These are phyloP conservation scores for Solanum appendiculatum DNA, from an alignment of 257 asterid genomes.

Conservation along the genomic window DNA sequence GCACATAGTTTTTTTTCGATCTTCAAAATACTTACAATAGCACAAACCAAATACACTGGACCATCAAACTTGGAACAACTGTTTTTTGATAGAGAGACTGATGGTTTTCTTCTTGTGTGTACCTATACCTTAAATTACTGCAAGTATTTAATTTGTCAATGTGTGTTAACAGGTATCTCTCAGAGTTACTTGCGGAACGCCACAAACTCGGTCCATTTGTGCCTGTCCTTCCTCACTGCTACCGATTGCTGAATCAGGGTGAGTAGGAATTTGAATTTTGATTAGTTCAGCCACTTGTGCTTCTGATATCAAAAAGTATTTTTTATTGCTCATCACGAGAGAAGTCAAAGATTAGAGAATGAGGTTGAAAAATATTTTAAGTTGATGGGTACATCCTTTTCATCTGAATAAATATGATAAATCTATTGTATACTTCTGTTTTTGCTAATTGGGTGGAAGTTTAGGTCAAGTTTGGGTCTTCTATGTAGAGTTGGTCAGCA, in stretches of 20 bases:
- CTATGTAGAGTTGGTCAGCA: not conserved
- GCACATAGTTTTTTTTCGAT: not conserved
- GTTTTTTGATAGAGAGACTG: not conserved
- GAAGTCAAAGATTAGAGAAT: not conserved
- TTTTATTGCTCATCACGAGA: not conserved
- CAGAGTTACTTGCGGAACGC: slow-evolving; percentile 65
- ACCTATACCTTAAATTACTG: not conserved
- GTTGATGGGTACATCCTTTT: not conserved
- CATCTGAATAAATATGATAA: not conserved
- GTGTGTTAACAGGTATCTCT: slow-evolving; percentile 24
- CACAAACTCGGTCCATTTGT: slow-evolving; percentile 61
- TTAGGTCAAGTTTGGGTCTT: not conserved
- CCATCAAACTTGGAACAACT: not conserved
- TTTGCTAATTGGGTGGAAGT: not conserved
- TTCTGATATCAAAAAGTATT: not conserved
- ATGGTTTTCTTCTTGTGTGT: not conserved
- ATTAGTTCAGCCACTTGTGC: not conserved
- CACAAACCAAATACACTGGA: not conserved
- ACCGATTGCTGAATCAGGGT: slow-evolving; percentile 82
- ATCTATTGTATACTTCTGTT: not conserved
- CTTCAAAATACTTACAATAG: not conserved
- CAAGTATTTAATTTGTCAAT: not conserved
- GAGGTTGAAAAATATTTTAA: not conserved
- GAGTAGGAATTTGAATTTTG: slow-evolving; percentile 19
- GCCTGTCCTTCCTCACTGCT: slow-evolving; percentile 68